A percentile compares a stretch with the other conserved stretches of the same genome.
phyloP scores from a whole-genome alignment of 352 stramenopile species.

The Pythium aphanidermatum region DNA sequence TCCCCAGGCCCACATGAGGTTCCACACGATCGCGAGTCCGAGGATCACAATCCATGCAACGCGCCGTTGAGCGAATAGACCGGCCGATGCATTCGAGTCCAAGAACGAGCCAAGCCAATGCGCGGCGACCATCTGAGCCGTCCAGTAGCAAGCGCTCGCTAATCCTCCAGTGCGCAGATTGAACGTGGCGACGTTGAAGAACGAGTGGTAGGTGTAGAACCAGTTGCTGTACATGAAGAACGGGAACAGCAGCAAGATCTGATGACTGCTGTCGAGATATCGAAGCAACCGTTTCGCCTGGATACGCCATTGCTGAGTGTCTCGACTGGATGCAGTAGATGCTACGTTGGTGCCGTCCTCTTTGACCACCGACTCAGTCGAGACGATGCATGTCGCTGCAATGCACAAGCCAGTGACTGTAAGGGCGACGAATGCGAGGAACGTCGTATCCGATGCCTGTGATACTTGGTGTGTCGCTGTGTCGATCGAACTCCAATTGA shows the following conservation, averaged over 20 bases:
- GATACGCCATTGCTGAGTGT: background rate
- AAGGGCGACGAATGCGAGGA: constrained; percentile 50
- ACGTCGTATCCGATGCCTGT: constrained; percentile 32
- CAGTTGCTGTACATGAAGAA: constrained; percentile 60
- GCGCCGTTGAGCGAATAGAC: background rate
- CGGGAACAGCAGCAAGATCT: constrained; percentile 28
- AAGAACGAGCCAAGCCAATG: constrained; percentile 22
- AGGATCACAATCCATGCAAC: constrained; percentile 9
- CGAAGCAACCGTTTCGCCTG: constrained; percentile 1
- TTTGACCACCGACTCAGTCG: constrained; percentile 23
- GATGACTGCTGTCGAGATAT: constrained; percentile 5
- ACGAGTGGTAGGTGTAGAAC: constrained; percentile 63
- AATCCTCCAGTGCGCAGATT: constrained; percentile 33
- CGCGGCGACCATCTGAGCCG: constrained; percentile 35
- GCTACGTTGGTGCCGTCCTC: constrained; percentile 18
- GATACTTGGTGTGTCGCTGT: constrained; percentile 5
- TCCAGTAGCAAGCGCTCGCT: constrained; percentile 35
- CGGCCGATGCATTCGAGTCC: constrained; percentile 1
- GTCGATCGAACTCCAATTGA: constrained; percentile 22
- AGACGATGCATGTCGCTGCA: constrained; percentile 32
- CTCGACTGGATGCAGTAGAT: background rate
- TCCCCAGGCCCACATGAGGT: constrained; percentile 36
- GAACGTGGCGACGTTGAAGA: constrained; percentile 44
- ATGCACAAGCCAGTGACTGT: constrained; percentile 38
- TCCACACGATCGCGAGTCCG: constrained; percentile 17